phyloP scores from a whole-genome alignment of 805 yeast genomes.

The Candida xiaguanensis region DNA sequence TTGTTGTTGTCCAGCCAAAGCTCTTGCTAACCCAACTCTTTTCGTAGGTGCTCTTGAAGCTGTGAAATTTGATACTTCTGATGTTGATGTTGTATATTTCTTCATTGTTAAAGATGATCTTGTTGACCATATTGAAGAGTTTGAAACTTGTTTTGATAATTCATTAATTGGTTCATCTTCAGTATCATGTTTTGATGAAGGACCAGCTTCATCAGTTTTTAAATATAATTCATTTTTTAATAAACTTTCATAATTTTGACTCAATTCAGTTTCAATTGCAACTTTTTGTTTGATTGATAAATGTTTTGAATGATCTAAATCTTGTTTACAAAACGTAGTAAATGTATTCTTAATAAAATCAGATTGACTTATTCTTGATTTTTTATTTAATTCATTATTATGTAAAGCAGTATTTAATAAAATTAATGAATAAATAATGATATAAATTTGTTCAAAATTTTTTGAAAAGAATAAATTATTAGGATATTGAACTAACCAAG shows the following conservation, averaged over 20 bases:
- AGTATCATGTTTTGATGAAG: not conserved
- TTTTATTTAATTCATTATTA: constrained; percentile 40
- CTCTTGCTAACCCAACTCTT: constrained; percentile 40
- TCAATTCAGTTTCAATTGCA: constrained; percentile 44
- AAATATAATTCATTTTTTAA: constrained; percentile 35
- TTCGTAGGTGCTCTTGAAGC: constrained; percentile 13
- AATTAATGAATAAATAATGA: constrained; percentile 66
- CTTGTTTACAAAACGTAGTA: constrained; percentile 37
- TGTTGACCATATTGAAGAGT: constrained; percentile 35
- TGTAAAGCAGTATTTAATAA: constrained; percentile 77
- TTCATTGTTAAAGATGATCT: constrained; percentile 27
- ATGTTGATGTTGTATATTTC: constrained; percentile 26
- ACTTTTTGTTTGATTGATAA: constrained; percentile 36
- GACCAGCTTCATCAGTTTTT: constrained; percentile 16
- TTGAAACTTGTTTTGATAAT: constrained; percentile 25
- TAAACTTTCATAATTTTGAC: constrained; percentile 42
- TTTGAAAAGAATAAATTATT: constrained; percentile 46
- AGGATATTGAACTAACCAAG: constrained; percentile 54
- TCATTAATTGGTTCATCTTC: not conserved
- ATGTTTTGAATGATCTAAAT: constrained; percentile 18
- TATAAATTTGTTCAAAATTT: constrained; percentile 56
- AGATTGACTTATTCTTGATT: constrained; percentile 35
- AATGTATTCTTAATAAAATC: constrained; percentile 42
- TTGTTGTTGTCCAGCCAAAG: constrained; percentile 22
- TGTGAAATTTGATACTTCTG: constrained; percentile 24